These are phyloP conservation scores for Chara braunii DNA, from an alignment of 139 green algal genomes.

Conservation along the genomic window DNA sequence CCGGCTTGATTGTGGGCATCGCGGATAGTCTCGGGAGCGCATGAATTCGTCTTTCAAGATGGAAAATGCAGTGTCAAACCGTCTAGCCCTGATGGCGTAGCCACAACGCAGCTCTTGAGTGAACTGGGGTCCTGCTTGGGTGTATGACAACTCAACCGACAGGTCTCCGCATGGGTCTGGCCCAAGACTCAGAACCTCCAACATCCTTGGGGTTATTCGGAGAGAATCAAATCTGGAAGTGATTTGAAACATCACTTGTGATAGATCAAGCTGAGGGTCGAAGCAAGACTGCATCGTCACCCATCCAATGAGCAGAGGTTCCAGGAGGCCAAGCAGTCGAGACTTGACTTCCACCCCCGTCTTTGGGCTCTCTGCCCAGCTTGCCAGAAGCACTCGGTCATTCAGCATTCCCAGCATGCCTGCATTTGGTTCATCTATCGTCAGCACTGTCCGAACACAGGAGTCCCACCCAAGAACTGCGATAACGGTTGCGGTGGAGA, in stretches of 20 bases:
- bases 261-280: conserved; percentile 24
- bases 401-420: conserved; percentile 28
- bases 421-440: conserved; percentile 25
- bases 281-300: conserved; percentile 13
- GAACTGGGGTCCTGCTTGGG: conserved; percentile 33
- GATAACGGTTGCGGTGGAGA: conserved; percentile 25
- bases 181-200: conserved; percentile 22
- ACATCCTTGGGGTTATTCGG: conserved; percentile 25
- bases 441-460: conserved; percentile 9
- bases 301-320: conserved; percentile 28
- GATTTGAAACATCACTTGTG: conserved; percentile 12
- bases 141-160: conserved; percentile 27
- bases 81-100: conserved; percentile 16
- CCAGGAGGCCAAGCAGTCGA: conserved; percentile 21
- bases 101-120: conserved; percentile 32
- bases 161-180: conserved; percentile 17
- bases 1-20: conserved; percentile 12
- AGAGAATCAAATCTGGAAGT: conserved; percentile 37
- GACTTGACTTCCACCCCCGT: conserved; percentile 10
- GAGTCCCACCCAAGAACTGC: conserved; percentile 31
- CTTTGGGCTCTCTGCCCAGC: neutral
- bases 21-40: conserved; percentile 23
- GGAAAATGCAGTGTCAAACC: conserved; percentile 12
- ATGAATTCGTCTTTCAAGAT: conserved; percentile 36
- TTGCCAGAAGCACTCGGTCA: conserved; percentile 29